Conservation (phyloP, 2,329 filamentous ascomycete species). For the Trichoderma gracile region DNA sequence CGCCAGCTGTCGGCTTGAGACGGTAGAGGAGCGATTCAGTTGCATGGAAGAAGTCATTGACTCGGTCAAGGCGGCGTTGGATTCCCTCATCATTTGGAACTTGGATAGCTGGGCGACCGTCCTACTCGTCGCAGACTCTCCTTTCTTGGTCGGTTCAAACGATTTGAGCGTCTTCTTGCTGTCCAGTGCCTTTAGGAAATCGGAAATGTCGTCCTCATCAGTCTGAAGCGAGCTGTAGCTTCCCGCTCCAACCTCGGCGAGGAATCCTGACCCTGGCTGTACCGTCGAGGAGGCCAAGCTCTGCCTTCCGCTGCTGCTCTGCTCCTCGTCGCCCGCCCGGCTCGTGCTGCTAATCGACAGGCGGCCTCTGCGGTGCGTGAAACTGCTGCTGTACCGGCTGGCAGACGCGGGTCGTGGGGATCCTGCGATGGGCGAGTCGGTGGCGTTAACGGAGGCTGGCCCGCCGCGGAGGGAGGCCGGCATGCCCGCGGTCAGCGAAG, state of each 20-base stretch:
- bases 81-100: constrained; percentile 87
- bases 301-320: constrained; percentile 76
- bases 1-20: constrained; percentile 62
- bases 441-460: constrained; percentile 57
- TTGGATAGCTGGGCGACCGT: constrained; percentile 79
- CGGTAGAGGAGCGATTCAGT: constrained; percentile 78
- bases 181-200: constrained; percentile 87
- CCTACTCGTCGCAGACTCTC: constrained; percentile 69
- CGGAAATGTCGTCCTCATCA: constrained; percentile 90
- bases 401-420: constrained; percentile 78
- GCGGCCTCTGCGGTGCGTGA: constrained; percentile 78
- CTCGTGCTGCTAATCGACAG: constrained; percentile 75
- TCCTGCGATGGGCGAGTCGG: constrained; percentile 66
- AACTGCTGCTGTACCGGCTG: constrained; percentile 91
- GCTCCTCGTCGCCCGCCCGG: constrained; percentile 68
- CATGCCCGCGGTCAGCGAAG: constrained; percentile 73
- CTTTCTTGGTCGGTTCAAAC: constrained; percentile 67
- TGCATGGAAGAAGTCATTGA: constrained; percentile 90
- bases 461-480: constrained; percentile 70
- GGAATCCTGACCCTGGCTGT: constrained; percentile 75
- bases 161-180: constrained; percentile 82
- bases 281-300: constrained; percentile 69
- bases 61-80: constrained; percentile 84
- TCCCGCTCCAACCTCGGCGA: constrained; percentile 68
- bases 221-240: constrained; percentile 67